phyloP scores from a whole-genome alignment of 73 alveolate genomes.

The Stentor coeruleus region DNA sequence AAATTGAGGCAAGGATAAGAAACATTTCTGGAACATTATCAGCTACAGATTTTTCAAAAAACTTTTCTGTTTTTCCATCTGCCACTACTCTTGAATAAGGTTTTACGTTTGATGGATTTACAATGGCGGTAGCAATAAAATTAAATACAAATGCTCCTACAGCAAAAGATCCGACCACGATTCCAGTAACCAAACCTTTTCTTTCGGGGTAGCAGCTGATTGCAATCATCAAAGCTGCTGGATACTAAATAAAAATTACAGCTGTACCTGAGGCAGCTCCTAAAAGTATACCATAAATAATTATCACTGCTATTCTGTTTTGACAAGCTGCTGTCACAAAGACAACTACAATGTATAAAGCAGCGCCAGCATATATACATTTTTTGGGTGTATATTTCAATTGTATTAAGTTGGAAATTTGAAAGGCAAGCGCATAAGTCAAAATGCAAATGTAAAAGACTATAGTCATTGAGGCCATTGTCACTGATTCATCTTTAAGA shows the following conservation, averaged over 20 bases:
- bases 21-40: constrained; percentile 57
- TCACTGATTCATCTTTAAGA: not conserved
- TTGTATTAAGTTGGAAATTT: not conserved
- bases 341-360: not conserved
- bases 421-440: not conserved
- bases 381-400: not conserved
- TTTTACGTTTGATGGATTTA: constrained; percentile 47
- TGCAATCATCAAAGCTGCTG: not conserved
- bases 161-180: constrained; percentile 16
- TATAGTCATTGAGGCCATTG: not conserved
- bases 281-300: not conserved
- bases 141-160: constrained; percentile 32
- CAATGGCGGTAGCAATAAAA: constrained; percentile 46
- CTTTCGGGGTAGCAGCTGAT: not conserved
- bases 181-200: constrained; percentile 27
- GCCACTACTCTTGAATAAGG: constrained; percentile 30
- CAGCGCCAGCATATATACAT: not conserved
- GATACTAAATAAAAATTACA: not conserved
- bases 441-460: not conserved
- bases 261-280: not conserved
- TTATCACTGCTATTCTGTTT: not conserved
- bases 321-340: not conserved
- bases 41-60: constrained; percentile 30
- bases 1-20: not conserved
- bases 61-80: not conserved